These are phyloP conservation scores for Colletotrichum tabaci DNA, from an alignment of 2,329 filamentous ascomycete species.

Conservation along the genomic window DNA sequence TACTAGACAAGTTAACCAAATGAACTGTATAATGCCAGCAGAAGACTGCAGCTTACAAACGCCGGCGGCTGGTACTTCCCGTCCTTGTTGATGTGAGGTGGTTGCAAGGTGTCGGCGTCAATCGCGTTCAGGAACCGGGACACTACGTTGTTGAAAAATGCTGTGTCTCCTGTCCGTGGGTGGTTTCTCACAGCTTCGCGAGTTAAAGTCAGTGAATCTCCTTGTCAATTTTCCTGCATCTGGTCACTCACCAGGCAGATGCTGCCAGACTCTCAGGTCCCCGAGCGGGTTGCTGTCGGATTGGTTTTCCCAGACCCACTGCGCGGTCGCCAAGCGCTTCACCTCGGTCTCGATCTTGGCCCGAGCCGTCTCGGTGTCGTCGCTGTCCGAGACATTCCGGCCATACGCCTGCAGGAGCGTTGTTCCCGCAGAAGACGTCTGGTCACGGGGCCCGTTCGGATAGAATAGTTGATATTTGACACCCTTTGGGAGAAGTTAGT, in stretches of 20 bases:
- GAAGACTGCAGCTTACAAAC: conserved; percentile 40
- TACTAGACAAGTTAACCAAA: conserved; percentile 30
- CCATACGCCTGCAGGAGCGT: conserved; percentile 47
- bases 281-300: conserved; percentile 44
- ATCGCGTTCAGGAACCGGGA: conserved; percentile 46
- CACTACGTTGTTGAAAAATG: conserved; percentile 48
- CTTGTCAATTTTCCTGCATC: not conserved
- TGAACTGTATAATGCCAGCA: not conserved
- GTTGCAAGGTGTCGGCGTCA: conserved; percentile 39
- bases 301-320: conserved; percentile 46
- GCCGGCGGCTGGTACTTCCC: conserved; percentile 45
- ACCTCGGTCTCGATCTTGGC: conserved; percentile 46
- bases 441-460: conserved; percentile 44
- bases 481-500: conserved; percentile 28
- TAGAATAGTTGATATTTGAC: conserved; percentile 47
- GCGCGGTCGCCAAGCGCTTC: conserved; percentile 45
- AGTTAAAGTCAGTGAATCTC: not conserved
- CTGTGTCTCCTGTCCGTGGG: conserved; percentile 42
- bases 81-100: conserved; percentile 43
- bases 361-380: conserved; percentile 43
- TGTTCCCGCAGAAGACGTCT: conserved; percentile 45
- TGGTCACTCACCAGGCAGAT: conserved; percentile 42
- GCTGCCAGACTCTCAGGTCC: conserved; percentile 46
- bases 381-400: conserved; percentile 42
- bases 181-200: conserved; percentile 43